These are phyloP conservation scores for Phytophthora constricta DNA, from an alignment of 352 stramenopile genomes.

Conservation along the genomic window DNA sequence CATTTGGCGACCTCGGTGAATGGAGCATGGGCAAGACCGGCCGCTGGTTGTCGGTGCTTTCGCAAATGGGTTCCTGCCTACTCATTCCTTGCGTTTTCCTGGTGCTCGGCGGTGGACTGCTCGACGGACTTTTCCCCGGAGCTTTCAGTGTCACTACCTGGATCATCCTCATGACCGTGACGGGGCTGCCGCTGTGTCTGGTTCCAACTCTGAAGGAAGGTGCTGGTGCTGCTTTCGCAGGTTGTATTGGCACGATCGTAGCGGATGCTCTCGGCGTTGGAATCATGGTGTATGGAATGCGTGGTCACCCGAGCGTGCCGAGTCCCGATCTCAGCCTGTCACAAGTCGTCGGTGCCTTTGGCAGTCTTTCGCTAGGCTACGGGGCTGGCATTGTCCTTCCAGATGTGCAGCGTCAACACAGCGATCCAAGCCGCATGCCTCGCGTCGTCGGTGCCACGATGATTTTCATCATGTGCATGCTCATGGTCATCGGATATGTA, in stretches of 20 bases:
- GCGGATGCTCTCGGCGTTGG: slow-evolving; percentile 56
- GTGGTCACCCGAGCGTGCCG: slow-evolving; percentile 48
- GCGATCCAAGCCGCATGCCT: slow-evolving; percentile 35
- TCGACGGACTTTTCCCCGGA: slow-evolving; percentile 56
- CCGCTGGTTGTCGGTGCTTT: slow-evolving; percentile 51
- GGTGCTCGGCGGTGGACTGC: slow-evolving; percentile 33
- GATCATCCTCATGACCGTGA: slow-evolving; percentile 69
- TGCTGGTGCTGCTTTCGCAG: slow-evolving; percentile 51
- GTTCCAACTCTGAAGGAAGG: slow-evolving; percentile 52
- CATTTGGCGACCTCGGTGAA: slow-evolving; percentile 64
- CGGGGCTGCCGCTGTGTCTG: slow-evolving; percentile 45
- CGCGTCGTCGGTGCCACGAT: slow-evolving; percentile 54
- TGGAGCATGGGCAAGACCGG: slow-evolving; percentile 56
- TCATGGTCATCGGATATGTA: slow-evolving; percentile 48
- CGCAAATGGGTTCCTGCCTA: slow-evolving; percentile 61
- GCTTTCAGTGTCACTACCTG: slow-evolving; percentile 53
- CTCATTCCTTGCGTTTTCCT: slow-evolving; percentile 36
- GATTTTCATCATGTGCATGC: slow-evolving; percentile 52
- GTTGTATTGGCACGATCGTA: slow-evolving; percentile 58
- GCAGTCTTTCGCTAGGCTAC: slow-evolving; percentile 66
- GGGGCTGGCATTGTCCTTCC: slow-evolving; percentile 40
- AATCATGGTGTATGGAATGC: slow-evolving; percentile 57
- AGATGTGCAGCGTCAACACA: slow-evolving; percentile 33
- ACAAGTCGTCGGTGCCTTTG: slow-evolving; percentile 56
- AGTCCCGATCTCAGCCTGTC: slow-evolving; percentile 46